Evolutionary conservation across 2,329 filamentous ascomycete species (phyloP), one percentile per base, ranked within the genome.

Genomic region (Epichloe sp.): DNA sequence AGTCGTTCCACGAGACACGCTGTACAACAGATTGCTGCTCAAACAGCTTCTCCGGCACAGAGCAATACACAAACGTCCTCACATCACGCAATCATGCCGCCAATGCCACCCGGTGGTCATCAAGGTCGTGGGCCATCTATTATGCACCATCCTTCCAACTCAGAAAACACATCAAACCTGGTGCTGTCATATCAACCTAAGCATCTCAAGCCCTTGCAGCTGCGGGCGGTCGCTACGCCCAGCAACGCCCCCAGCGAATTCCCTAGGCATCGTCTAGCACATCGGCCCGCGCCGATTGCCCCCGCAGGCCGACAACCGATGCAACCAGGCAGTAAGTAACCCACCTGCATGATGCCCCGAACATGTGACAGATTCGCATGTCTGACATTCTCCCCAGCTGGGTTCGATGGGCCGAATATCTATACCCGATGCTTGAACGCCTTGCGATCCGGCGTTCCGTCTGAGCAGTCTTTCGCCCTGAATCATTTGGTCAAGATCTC

Each of bases 401-500:
- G 80, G 6, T 85, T 82, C 58, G 82, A 86, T 55, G 87, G 87
- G 1, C 86, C 87, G 2, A 93, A 94, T 62, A 95, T 96, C 56
- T 97, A 96, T 63, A 84, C 91, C 47, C 83, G 90, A 43, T 94
- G 88, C 55, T 77, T 95, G 38, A 83, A 90, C 58, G 84, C 90
- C 4, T 71, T 98, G 26, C 85, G 86, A 55, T 95, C 88, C 14
- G 80, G 81, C 2, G 80, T 95, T 26, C 78, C 78, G 3, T 78
- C 83, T 12, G 91, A 98, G 63, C 86, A 96, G 60, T 83, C 88
- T n/a, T 97, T 94, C 68, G 91, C 89, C 0, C 73, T 97, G 11
- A 88, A 95, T 60, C 91, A 97, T 60, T 71, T 97, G 4, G 89
- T 97, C 53, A 95, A 95, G 64, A 96, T 97, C 31, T 96, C 90